Evolutionary conservation across 129 eudicot genomes (phyloP).

Genomic region (Dittrichia graveolens): DNA sequence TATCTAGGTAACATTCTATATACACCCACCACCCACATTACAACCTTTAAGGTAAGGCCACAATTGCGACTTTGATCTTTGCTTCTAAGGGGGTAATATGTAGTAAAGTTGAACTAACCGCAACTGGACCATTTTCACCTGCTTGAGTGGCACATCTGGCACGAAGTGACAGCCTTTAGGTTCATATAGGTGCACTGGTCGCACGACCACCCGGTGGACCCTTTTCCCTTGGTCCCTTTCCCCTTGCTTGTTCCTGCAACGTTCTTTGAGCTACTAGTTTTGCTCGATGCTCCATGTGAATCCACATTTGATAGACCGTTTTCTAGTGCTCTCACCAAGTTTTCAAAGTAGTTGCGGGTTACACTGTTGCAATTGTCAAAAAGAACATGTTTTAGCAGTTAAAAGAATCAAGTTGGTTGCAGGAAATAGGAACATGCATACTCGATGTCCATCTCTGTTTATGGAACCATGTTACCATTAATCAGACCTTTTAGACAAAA

Average conservation of each 20-base stretch:
- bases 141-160: conserved; percentile 47
- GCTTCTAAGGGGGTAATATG: conserved; percentile 25
- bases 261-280: conserved; percentile 36
- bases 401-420: background rate
- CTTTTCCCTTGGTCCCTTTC: conserved; percentile 51
- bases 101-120: conserved; percentile 11
- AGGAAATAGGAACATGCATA: background rate
- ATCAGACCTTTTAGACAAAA: no score
- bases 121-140: conserved; percentile 25
- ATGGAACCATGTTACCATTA: no score
- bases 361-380: conserved; percentile 42
- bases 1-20: conserved; percentile 18
- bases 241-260: conserved; percentile 56
- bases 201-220: conserved; percentile 50
- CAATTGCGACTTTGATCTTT: conserved; percentile 21
- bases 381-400: background rate
- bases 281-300: conserved; percentile 51
- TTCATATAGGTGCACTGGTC: conserved; percentile 57
- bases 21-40: conserved; percentile 36
- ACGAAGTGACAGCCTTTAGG: conserved; percentile 31
- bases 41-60: conserved; percentile 8
- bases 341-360: conserved; percentile 71
- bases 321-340: conserved; percentile 74
- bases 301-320: conserved; percentile 63
- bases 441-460: background rate